These are phyloP conservation scores for Acanthamoeba royreba DNA, from an alignment of 208 protist species.

Conservation along the genomic window DNA sequence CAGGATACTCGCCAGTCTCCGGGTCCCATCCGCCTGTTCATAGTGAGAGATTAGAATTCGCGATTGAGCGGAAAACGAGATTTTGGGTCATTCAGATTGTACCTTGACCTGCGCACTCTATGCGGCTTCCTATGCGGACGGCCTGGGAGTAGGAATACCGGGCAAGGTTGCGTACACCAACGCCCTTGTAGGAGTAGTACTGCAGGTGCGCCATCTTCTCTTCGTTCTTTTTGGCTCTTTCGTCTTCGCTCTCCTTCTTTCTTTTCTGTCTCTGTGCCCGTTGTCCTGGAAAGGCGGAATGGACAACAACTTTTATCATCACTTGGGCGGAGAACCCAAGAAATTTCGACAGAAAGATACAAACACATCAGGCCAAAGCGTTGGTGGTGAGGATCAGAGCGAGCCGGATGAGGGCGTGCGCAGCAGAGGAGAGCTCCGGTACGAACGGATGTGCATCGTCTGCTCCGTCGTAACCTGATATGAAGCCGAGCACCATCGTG, in stretches of 20 bases:
- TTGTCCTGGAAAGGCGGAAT: background rate
- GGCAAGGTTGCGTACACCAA: background rate
- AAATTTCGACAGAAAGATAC: background rate
- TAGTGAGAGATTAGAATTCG: background rate
- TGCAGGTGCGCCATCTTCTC: background rate
- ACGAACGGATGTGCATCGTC: background rate
- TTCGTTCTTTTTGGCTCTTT: background rate
- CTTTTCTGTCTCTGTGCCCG: background rate
- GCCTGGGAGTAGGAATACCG: background rate
- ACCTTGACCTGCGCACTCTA: constrained; percentile 1
- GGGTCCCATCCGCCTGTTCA: background rate
- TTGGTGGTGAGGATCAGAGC: constrained; percentile 28
- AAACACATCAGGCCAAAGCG: background rate
- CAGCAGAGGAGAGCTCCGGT: background rate
- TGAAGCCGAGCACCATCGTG: constrained; percentile 12
- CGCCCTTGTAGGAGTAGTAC: background rate
- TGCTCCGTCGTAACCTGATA: background rate
- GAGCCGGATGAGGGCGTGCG: constrained; percentile 22
- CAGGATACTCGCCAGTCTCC: background rate
- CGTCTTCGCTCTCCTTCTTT: no score
- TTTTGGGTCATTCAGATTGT: no score
- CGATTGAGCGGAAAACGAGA: background rate
- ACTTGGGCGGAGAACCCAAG: background rate
- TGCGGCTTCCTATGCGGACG: background rate
- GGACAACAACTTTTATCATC: background rate